Evolutionary conservation across 148 eudicot genomes (phyloP), one percentile per base, ranked within the genome.

Genomic region (Tetragonia tetragonoides): DNA sequence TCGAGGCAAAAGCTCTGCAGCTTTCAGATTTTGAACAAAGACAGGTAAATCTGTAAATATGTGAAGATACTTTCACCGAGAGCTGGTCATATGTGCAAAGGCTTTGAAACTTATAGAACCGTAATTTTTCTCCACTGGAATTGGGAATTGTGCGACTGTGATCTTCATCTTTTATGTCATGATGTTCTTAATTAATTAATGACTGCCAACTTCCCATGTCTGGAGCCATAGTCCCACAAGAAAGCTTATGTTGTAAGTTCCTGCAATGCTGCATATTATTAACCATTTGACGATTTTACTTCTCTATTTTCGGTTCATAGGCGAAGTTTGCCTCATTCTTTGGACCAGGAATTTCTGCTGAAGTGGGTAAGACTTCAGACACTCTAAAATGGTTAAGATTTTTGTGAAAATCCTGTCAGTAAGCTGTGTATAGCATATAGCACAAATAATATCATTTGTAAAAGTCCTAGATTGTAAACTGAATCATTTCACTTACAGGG

Each of bases 271-370:
- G 57, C 60, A 14, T 39, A 60, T 39, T 18, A 15, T 42, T 1
- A 9, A 20, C 64, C 17, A 59, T 17, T 69, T 66, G 34, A 57
- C 37, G 8, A 16, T 65, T 14, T 72, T 73, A 65, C 78, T 61
- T 54, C 51, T 12, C 67, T 72, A 14, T 59, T 70, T 79, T 68
- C 76, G 34, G 78, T 67, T 78, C 64, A 57, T 73, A 95, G 99
- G 96, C 92, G 42, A 95, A 95, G 85, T 89, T 95, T 77, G 81
- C 99, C 62, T 92, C 99, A 54, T 95, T 95, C 82, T 95, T 95
- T 61, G 99, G 99, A 76, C 99, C 99, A 68, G 99, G 97, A 64
- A 88, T 95, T 86, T 76, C 91, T 28, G 94, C 97, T 70, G 97
- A 95, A 86, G 82, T 95, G 74, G 94, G 99, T 95, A 87, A 85